These are phyloP conservation scores for Actinomortierella wolfii DNA, from an alignment of 371 early-diverging fungal species.

Conservation along the genomic window DNA sequence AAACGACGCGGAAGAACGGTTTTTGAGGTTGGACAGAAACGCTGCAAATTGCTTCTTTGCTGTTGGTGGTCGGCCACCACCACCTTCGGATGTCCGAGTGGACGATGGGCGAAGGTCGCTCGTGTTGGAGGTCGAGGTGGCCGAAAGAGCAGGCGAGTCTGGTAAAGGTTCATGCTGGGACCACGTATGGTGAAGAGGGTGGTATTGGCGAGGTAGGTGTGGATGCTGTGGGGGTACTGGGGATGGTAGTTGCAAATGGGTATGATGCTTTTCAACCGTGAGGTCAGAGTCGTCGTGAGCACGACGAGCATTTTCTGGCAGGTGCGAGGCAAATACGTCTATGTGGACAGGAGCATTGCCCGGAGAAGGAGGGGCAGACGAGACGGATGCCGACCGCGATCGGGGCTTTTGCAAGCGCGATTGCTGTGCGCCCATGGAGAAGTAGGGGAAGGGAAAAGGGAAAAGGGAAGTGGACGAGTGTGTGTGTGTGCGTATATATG, in stretches of 20 bases:
- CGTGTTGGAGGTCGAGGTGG: conserved; percentile 7
- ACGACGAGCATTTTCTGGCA: no score
- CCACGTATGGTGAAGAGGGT: not conserved
- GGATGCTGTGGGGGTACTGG: conserved; percentile 17
- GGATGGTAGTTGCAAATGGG: conserved; percentile 7
- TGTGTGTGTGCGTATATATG: no score
- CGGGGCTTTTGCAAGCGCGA: conserved; percentile 15
- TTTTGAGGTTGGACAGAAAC: no score
- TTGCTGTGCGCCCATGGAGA: conserved; percentile 25
- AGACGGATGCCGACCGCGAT: conserved; percentile 12
- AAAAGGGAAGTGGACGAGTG: no score
- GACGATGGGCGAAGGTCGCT: not conserved
- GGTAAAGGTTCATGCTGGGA: not conserved
- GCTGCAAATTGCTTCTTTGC: no score
- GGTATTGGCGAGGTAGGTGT: not conserved
- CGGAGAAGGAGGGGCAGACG: conserved; percentile 2
- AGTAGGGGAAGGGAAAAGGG: no score
- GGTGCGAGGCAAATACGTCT: not conserved
- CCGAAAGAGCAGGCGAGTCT: conserved; percentile 14
- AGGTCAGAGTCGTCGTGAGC: conserved; percentile 14
- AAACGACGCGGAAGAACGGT: no score
- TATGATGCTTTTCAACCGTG: conserved; percentile 6
- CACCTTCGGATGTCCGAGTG: not conserved
- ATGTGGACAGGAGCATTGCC: not conserved
- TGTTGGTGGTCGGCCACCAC: no score